phyloP scores from a whole-genome alignment of 2,329 filamentous ascomycete genomes.

The Hypoxylon sp. region DNA sequence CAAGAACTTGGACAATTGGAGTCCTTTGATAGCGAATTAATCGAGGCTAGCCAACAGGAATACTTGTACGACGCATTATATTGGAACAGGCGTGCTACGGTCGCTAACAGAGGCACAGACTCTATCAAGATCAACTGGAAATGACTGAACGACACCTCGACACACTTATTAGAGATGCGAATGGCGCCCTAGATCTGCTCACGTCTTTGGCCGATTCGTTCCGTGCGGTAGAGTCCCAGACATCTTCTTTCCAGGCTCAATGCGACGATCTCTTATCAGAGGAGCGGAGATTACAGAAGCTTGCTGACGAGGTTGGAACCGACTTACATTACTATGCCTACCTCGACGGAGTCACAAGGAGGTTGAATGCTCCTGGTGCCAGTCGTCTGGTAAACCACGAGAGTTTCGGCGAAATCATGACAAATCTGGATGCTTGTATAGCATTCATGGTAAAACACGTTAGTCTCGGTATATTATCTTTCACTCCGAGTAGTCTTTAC shows the following conservation, averaged over 20 bases:
- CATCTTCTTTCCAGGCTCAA: slow-evolving; percentile 91
- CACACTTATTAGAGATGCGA: slow-evolving; percentile 81
- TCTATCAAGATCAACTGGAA: slow-evolving; percentile 85
- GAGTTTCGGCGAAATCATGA: slow-evolving; percentile 89
- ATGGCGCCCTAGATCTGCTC: slow-evolving; percentile 81
- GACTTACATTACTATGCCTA: slow-evolving; percentile 97
- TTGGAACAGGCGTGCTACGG: slow-evolving; percentile 8
- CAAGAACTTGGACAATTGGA: slow-evolving; percentile 59
- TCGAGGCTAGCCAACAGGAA: slow-evolving; percentile 87
- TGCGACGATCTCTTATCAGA: slow-evolving; percentile 90
- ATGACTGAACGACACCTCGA: slow-evolving; percentile 87
- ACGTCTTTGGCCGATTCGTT: slow-evolving; percentile 88
- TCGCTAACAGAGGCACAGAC: slow-evolving; percentile 62
- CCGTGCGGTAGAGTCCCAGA: slow-evolving; percentile 88
- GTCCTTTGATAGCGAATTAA: slow-evolving; percentile 76
- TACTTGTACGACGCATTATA: slow-evolving; percentile 75
- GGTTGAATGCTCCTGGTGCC: slow-evolving; percentile 92
- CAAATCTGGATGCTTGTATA: slow-evolving; percentile 89
- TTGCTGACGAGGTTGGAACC: slow-evolving; percentile 87
- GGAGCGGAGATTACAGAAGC: slow-evolving; percentile 81
- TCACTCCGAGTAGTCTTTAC: slow-evolving; percentile 18
- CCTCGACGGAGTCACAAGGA: slow-evolving; percentile 88
- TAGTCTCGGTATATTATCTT: slow-evolving; percentile 54
- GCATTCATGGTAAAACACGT: slow-evolving; percentile 93
- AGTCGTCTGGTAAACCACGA: slow-evolving; percentile 86